Evolutionary conservation across 2,329 filamentous ascomycete species (phyloP).

Genomic region (Grosmannia huntii): DNA sequence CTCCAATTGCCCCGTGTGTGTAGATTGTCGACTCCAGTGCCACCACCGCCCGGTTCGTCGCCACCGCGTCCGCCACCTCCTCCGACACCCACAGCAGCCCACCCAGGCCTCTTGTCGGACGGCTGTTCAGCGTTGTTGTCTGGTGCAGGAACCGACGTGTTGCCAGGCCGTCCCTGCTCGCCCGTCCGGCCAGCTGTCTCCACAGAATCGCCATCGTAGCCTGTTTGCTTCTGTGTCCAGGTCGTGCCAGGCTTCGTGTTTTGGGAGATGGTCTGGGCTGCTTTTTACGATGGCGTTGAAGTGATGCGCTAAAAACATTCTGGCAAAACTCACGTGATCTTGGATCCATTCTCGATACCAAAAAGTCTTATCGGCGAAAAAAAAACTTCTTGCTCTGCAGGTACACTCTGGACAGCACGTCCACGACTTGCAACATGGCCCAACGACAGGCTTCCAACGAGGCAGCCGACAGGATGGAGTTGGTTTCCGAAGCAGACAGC

Average conservation of each 20-base stretch:
- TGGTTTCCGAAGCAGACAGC: slow-evolving; percentile 7
- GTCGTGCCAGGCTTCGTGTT: too few relatives aligned
- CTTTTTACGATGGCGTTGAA: too few relatives aligned
- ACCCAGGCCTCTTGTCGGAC: background rate
- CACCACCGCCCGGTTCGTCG: slow-evolving; percentile 67
- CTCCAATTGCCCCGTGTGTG: slow-evolving; percentile 81
- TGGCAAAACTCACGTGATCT: too few relatives aligned
- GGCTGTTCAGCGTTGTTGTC: background rate
- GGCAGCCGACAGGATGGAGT: background rate
- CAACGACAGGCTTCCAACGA: background rate
- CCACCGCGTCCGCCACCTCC: slow-evolving; percentile 68
- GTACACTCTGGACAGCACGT: background rate
- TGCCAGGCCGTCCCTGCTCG: background rate
- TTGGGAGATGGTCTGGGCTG: too few relatives aligned
- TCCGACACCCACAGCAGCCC: slow-evolving; percentile 58
- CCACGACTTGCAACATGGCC: slow-evolving; percentile 3
- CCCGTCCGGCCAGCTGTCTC: background rate
- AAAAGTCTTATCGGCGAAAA: background rate
- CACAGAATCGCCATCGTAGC: background rate
- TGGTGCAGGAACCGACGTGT: background rate
- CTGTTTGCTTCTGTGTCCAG: too few relatives aligned
- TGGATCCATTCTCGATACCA: too few relatives aligned
- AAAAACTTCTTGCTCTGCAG: background rate
- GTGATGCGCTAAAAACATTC: background rate
- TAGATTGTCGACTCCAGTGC: slow-evolving; percentile 95